Evolutionary conservation across 176 grass and related monocot genomes (phyloP), one percentile per base, ranked within the genome.

Genomic region (Zoysia japonica): DNA sequence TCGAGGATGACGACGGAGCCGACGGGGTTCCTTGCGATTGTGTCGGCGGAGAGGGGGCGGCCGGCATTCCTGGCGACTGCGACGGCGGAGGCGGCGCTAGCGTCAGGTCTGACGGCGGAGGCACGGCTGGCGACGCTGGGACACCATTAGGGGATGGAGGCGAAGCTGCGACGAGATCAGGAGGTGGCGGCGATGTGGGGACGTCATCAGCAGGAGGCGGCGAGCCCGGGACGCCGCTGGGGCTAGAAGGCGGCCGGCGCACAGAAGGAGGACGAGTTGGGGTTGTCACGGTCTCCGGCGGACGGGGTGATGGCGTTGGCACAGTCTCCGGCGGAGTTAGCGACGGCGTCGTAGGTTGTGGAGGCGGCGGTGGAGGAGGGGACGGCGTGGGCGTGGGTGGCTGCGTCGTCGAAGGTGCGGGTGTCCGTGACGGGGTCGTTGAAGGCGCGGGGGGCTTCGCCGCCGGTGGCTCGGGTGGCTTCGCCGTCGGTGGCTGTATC

Each of bases 61-160:
- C 41, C 16, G 89, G 63, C 41, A 72, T 7, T 55, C 2, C 10
- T 49, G 50, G 66, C 1, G 78, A 47, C 9, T 43, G 75, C 9
- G 85, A 59, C 78, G 91, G 82, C 3, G 91, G 74, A 0, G 74
- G 85, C 38, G 83, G 76, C 15, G 5, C 11, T 0, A 55, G 19
- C 5, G 80, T 8, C 13, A 46, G 11, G 11, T 12, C 19, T 11
- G 77, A 72, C 3, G 82, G 85, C 2, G 79, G 76, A 35, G 80
- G 65, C 6, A 14, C 6, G 46, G 55, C 17, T 6, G 54, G 59
- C 14, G 71, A 4, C 13, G 61, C 15, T 16, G 61, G 9, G 54
- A 56, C 54, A 17, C 16, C 1, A 2, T 56, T n/a, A 17, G 16
- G 15, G 5, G 54, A 17, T 6, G 54, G 54, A 1, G 54, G 54